Conservation (phyloP, 78 protist species). For the Dictyostelium capitatum region DNA sequence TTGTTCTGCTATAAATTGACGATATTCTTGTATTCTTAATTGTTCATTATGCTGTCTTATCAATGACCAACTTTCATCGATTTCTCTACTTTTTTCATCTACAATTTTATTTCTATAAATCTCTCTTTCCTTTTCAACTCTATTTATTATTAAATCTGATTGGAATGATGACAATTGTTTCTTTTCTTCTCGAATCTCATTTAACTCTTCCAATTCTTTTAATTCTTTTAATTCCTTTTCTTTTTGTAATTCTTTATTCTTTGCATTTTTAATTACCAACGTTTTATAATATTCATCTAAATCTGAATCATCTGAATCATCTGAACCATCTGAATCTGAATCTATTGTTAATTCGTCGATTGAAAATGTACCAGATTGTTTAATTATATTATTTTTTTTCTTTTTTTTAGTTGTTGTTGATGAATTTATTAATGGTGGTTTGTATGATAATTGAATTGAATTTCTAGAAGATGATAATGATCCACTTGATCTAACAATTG, state of each 20-base stretch:
- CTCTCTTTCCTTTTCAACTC: not conserved
- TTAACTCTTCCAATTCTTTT: not conserved
- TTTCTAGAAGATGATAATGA: not conserved
- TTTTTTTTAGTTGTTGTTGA: not conserved
- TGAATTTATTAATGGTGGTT: not conserved
- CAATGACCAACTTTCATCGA: not conserved
- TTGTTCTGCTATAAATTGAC: not conserved
- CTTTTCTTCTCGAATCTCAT: not conserved
- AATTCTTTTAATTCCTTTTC: not conserved
- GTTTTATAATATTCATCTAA: not conserved
- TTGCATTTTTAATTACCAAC: not conserved
- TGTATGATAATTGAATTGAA: not conserved
- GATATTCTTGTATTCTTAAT: not conserved
- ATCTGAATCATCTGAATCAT: not conserved
- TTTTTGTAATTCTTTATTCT: not conserved
- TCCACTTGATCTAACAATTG: not conserved
- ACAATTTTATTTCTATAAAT: not conserved
- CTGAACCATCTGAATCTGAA: not conserved
- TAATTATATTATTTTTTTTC: not conserved
- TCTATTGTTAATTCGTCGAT: not conserved
- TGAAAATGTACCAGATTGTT: not conserved
- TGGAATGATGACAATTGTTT: conserved; percentile 13
- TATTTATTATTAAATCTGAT: not conserved
- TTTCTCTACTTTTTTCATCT: not conserved
- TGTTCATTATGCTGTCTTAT: not conserved